Conservation (phyloP, 768 basidiomycete species). For the Lactifluus subvellereus region DNA sequence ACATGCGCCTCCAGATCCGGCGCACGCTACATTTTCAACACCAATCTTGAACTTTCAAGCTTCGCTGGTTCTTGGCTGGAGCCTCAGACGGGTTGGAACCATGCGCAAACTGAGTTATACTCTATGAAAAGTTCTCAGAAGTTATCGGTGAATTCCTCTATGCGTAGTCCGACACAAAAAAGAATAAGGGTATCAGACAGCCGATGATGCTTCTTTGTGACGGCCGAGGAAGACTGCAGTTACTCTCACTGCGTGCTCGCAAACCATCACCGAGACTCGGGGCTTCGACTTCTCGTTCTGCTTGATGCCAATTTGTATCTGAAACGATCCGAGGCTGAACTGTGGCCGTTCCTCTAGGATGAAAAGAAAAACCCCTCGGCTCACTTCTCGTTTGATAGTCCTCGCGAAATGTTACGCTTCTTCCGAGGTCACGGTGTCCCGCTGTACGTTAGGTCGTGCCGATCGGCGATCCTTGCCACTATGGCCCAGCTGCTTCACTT, state of each 20-base stretch:
- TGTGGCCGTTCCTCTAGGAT: background rate
- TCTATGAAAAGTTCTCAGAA: background rate
- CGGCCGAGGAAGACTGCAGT: background rate
- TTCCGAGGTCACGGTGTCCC: background rate
- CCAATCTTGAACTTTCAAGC: background rate
- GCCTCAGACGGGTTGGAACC: slow-evolving; percentile 5
- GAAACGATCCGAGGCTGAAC: background rate
- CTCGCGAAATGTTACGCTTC: background rate
- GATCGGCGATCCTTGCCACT: slow-evolving; percentile 10
- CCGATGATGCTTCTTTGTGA: background rate
- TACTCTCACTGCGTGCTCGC: background rate
- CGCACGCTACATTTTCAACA: background rate
- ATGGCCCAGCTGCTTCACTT: background rate
- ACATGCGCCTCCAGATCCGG: background rate
- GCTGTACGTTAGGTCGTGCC: background rate
- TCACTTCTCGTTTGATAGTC: background rate
- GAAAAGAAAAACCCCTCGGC: background rate
- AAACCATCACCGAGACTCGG: background rate
- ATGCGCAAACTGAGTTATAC: background rate
- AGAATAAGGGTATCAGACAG: background rate
- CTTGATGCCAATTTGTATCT: background rate
- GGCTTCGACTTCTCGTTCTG: background rate
- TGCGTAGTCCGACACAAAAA: background rate
- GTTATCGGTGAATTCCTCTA: background rate
- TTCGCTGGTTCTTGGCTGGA: slow-evolving; percentile 7